Percentiles rank a stretch among this genome's conserved stretches.
phyloP scores from a whole-genome alignment of 345 rosid species.

The Acer campestre region DNA sequence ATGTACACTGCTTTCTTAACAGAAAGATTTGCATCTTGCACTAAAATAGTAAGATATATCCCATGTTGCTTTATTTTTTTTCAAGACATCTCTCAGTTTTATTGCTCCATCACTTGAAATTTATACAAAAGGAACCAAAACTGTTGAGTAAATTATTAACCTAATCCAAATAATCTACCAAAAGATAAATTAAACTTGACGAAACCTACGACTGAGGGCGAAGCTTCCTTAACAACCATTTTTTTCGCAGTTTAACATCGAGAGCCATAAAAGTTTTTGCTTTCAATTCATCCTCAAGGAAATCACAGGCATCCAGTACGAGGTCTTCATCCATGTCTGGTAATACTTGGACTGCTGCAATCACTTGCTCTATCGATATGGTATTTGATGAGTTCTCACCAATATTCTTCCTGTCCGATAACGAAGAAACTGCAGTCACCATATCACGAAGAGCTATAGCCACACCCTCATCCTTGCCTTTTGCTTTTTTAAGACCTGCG shows the following conservation, averaged over 20 bases:
- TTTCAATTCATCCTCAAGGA: constrained; percentile 76
- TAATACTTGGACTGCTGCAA: constrained; percentile 70
- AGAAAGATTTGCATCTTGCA: too few relatives aligned
- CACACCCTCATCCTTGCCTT: constrained; percentile 28
- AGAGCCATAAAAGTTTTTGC: constrained; percentile 82
- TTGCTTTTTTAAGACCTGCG: constrained; percentile 36
- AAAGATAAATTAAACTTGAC: background rate
- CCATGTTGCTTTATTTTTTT: background rate
- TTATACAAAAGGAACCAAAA: background rate
- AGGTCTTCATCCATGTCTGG: constrained; percentile 89
- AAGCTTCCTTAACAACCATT: constrained; percentile 84
- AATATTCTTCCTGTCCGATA: constrained; percentile 35
- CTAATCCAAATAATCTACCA: background rate
- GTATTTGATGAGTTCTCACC: constrained; percentile 32
- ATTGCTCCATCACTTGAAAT: background rate
- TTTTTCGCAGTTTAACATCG: constrained; percentile 69
- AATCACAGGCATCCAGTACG: constrained; percentile 85
- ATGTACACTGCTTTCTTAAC: too few relatives aligned
- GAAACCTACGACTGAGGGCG: constrained; percentile 39
- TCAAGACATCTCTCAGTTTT: background rate
- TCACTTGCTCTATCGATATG: constrained; percentile 52
- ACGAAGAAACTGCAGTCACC: constrained; percentile 38
- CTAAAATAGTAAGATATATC: background rate
- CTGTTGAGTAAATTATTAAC: background rate
- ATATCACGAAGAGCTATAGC: constrained; percentile 29